phyloP scores from a whole-genome alignment of 768 basidiomycete genomes.

The Phylloporus arenicola region DNA sequence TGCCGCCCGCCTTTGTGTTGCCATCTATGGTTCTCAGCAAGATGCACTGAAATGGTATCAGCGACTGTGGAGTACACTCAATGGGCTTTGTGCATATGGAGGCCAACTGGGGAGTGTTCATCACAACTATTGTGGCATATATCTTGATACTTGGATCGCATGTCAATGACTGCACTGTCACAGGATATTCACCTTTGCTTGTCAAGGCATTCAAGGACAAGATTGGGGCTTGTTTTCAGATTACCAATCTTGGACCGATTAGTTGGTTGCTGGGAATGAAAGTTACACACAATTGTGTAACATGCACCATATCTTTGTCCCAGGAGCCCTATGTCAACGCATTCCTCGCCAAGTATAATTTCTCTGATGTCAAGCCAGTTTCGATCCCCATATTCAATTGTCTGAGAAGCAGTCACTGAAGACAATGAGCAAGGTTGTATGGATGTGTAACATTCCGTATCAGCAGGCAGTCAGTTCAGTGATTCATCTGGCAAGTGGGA shows the following conservation, averaged over 20 bases:
- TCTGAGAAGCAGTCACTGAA: neutral
- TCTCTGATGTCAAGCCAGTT: neutral
- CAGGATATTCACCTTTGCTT: neutral
- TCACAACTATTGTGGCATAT: neutral
- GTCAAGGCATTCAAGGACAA: neutral
- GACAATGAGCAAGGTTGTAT: neutral
- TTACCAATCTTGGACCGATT: neutral
- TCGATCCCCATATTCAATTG: neutral
- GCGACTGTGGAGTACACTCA: too few species aligned
- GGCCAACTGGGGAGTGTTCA: too few species aligned
- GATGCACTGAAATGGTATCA: too few species aligned
- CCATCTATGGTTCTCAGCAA: too few species aligned
- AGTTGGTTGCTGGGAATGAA: constrained; percentile 4
- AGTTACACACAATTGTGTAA: neutral
- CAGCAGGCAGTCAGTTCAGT: neutral
- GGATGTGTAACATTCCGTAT: neutral
- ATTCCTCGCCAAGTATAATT: neutral
- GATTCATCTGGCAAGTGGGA: neutral
- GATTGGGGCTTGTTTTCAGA: neutral
- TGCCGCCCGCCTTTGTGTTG: too few species aligned
- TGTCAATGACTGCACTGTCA: constrained; percentile 3
- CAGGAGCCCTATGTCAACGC: neutral
- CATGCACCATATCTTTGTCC: too few species aligned
- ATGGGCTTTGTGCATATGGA: too few species aligned
- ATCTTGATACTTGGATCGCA: neutral